Evolutionary conservation across 148 eudicot genomes (phyloP).

Genomic region (Diospyros kaki): DNA sequence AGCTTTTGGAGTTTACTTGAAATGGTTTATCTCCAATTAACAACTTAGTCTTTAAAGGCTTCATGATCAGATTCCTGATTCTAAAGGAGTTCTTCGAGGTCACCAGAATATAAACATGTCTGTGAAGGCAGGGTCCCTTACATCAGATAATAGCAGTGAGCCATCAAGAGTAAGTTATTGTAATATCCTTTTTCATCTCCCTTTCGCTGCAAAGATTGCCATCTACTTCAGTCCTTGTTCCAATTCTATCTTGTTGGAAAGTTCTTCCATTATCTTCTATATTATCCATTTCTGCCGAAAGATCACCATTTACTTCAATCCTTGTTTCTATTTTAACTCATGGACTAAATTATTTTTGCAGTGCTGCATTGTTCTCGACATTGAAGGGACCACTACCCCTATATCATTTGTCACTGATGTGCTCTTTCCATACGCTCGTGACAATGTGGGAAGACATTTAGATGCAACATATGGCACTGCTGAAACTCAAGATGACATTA

Average conservation of each 20-base stretch:
- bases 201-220: neutral
- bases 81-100: constrained; percentile 30
- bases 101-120: constrained; percentile 15
- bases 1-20: constrained; percentile 22
- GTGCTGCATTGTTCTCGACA: constrained; percentile 95
- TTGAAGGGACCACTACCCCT: constrained; percentile 99
- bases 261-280: constrained; percentile 9
- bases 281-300: constrained; percentile 6
- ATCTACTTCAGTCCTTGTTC: neutral
- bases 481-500: constrained; percentile 89
- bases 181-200: neutral
- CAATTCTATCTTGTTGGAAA: neutral
- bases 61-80: constrained; percentile 58
- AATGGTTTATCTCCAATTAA: constrained; percentile 61
- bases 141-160: constrained; percentile 16
- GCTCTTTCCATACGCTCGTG: constrained; percentile 92
- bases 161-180: constrained; percentile 36
- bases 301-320: neutral
- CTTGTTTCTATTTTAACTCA: neutral
- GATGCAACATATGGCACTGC: constrained; percentile 67
- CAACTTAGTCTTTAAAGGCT: too few relatives aligned
- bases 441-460: constrained; percentile 83
- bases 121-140: constrained; percentile 19
- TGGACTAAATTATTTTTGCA: constrained; percentile 26
- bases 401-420: constrained; percentile 91